Percentiles rank a stretch among this genome's conserved stretches.
Evolutionary conservation across 2,329 filamentous ascomycete species (phyloP).

Genomic region (Paraconiothyrium brasiliense): DNA sequence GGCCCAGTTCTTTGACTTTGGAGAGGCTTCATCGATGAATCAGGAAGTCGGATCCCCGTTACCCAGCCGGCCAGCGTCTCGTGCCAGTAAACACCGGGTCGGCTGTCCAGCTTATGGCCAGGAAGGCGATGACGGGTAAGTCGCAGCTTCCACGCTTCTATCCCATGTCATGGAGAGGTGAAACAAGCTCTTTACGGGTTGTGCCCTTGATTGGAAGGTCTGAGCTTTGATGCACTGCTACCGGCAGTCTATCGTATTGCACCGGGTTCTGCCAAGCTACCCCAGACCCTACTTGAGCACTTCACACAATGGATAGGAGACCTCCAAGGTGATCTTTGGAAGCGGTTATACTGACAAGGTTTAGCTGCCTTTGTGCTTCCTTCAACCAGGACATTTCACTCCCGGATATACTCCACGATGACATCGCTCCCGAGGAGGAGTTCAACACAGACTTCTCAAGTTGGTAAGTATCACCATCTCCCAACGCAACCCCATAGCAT

Average conservation of each 20-base stretch:
- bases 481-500: neutral
- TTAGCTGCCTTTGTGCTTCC: constrained; percentile 35
- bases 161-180: neutral
- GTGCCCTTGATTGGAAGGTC: neutral
- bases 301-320: neutral
- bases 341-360: constrained; percentile 16
- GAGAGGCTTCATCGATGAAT: constrained; percentile 45
- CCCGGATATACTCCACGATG: constrained; percentile 19
- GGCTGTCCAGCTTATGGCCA: constrained; percentile 35
- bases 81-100: constrained; percentile 16
- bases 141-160: neutral
- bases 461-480: constrained; percentile 31
- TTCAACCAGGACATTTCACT: constrained; percentile 25
- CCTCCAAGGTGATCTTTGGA: neutral
- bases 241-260: neutral
- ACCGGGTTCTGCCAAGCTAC: neutral
- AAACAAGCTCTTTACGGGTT: neutral
- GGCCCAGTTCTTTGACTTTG: constrained; percentile 51
- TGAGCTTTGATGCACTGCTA: neutral
- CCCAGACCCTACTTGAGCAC: neutral
- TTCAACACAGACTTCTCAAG: constrained; percentile 56
- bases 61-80: constrained; percentile 16
- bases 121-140: constrained; percentile 32
- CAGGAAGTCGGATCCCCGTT: constrained; percentile 28
- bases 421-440: constrained; percentile 24